These are phyloP conservation scores for Imleria badia DNA, from an alignment of 768 basidiomycete genomes.

Conservation along the genomic window DNA sequence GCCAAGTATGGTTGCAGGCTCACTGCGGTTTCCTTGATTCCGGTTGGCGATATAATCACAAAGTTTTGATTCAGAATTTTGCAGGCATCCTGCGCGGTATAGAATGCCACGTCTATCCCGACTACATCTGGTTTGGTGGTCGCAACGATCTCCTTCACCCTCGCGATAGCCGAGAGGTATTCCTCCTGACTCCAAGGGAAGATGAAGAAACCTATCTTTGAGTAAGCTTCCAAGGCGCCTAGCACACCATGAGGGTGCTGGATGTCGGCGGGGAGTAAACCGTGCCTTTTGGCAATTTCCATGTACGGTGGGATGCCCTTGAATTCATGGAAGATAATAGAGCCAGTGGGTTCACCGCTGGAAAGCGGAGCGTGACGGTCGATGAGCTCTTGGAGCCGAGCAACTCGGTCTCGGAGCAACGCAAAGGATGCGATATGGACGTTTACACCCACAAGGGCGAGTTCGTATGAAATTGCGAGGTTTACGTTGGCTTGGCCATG, in stretches of 20 bases:
- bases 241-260: neutral
- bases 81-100: slow-evolving; percentile 4
- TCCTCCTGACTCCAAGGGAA: slow-evolving; percentile 7
- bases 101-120: neutral
- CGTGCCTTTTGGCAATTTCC: neutral
- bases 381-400: slow-evolving; percentile 3
- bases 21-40: neutral
- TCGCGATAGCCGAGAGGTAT: slow-evolving; percentile 1
- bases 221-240: slow-evolving; percentile 3
- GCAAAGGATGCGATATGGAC: slow-evolving; percentile 13
- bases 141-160: neutral
- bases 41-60: neutral
- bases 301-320: neutral
- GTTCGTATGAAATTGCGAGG: slow-evolving; percentile 16
- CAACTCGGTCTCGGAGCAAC: slow-evolving; percentile 5
- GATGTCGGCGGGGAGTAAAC: neutral
- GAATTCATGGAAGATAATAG: slow-evolving; percentile 7
- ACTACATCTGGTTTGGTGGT: neutral
- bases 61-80: neutral
- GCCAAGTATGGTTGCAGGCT: neutral
- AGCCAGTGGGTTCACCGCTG: neutral
- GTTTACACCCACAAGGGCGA: slow-evolving; percentile 7
- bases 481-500: slow-evolving; percentile 7
- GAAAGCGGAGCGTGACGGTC: neutral
- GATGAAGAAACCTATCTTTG: neutral